Evolutionary conservation across 2,329 filamentous ascomycete genomes (phyloP), one percentile per base, ranked within the genome.

Genomic region (Ascocoryne sarcoides): DNA sequence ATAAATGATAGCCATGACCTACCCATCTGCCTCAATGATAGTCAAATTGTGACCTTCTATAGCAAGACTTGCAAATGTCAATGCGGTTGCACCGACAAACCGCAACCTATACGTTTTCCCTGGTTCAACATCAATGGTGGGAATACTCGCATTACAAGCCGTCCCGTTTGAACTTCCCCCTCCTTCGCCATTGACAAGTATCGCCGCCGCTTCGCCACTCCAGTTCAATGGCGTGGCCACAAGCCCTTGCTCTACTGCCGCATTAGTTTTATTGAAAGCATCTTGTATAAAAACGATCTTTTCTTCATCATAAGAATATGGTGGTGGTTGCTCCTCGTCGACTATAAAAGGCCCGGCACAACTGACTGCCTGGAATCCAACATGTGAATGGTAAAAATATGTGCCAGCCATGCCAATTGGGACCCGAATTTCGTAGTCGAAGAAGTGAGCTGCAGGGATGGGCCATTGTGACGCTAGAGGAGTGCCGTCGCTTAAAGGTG

Each of bases 291-390:
- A 55, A 2, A 83, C 42, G 2, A 74, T 66, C 0, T 70, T 64
- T 18, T 84, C 79, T 2, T 73, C 77, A 40, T 83, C 75, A 47
- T 80, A 83, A 0, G 67, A 30, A 46, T 79, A 82, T 0, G 77
- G 77, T 26, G 7, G 7, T 14, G 18, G 18, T 19, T 4, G 3
- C 5, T 17, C 16, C 8, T 9, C n/a, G 7, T 35, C 32, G 19
- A 76, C 60, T 33, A 75, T 70, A 18, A 76, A 52, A 0, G 69
- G 59, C 0, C 72, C 72, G 9, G 62, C 49, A 2, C 65, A 66
- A 28, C 70, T 65, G 3, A 68, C 56, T 0, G 68, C 66, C 48
- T 75, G 70, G 39, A 75, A 70, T 1, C 65, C 70, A 16, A 75
- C 63, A 41, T 75, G 72, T 0, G 68, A 70, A 50, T 76, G 71